Evolutionary conservation across 1,284 basidiomycete genomes (phyloP), one percentile per base, ranked within the genome.

Genomic region (Naganishia liquefaciens): DNA sequence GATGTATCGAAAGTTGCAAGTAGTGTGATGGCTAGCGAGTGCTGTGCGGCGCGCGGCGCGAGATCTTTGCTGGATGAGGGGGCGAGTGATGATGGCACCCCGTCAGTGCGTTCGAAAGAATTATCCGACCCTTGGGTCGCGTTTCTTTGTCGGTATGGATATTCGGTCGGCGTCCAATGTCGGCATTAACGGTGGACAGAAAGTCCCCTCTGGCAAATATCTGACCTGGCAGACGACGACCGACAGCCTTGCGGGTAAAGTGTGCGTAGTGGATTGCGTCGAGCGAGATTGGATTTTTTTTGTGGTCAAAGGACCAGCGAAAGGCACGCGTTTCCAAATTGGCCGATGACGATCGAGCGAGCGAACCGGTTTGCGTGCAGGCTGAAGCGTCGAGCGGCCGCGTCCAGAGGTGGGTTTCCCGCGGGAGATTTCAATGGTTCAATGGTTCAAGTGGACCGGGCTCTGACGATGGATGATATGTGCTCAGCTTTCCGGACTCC

Each of bases 311-410:
- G n/a, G 19, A 7, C 15, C 19, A 44, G 19, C 19, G 43, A 7
- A 49, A 49, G 47, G n/a, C 11, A 28, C 49, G 49, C 49, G 49
- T 49, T 49, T 25, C 6, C 25, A 33, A 53, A 23, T 53, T 53
- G 51, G 51, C 51, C 51, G 51, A 33, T 53, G 33, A 37, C 51
- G 51, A 53, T 53, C 51, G 51, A 53, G 51, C 25, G 49, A 7
- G 15, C 4, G 30, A 13, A 13, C 33, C 21, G 46, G 47, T n/a
- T n/a, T n/a, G n/a, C n/a, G n/a, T 21, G 5, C 19, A 17, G n/a
- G 43, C n/a, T 46, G 10, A 19, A 46, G n/a, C 43, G 23, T 19
- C 9, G n/a, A n/a, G n/a, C n/a, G n/a, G n/a, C n/a, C n/a, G n/a
- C n/a, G n/a, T n/a, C n/a, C n/a, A n/a, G n/a, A n/a, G n/a, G n/a